Percentiles rank a stretch among this genome's conserved stretches.
phyloP scores from a whole-genome alignment of 2,329 filamentous ascomycete genomes.

The Fusarium nurragi region DNA sequence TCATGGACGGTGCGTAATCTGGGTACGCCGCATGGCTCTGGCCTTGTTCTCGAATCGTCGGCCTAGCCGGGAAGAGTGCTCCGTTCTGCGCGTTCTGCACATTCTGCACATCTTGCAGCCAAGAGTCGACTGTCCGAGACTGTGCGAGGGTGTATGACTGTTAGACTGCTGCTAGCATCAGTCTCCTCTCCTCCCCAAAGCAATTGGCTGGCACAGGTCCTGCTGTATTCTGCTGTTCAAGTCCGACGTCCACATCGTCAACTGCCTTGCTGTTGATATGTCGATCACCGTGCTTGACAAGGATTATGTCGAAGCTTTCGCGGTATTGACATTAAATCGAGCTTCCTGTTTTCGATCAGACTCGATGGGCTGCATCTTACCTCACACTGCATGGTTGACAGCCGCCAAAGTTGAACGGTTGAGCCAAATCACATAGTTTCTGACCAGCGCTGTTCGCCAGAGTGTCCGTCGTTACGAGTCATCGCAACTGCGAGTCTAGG shows the following conservation, averaged over 20 bases:
- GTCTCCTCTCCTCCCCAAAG: background rate
- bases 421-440: slow-evolving; percentile 9
- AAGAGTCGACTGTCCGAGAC: slow-evolving; percentile 1
- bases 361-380: slow-evolving; percentile 15
- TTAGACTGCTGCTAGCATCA: slow-evolving; percentile 1
- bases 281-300: slow-evolving; percentile 18
- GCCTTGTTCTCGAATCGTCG: slow-evolving; percentile 17
- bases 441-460: background rate
- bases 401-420: background rate
- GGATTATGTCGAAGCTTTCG: slow-evolving; percentile 15
- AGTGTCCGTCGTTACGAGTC: slow-evolving; percentile 12
- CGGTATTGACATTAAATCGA: background rate
- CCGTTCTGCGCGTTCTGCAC: slow-evolving; percentile 24
- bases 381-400: slow-evolving; percentile 6
- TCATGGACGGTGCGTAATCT: slow-evolving; percentile 12
- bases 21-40: slow-evolving; percentile 26
- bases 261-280: slow-evolving; percentile 26
- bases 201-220: slow-evolving; percentile 7
- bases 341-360: slow-evolving; percentile 3
- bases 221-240: background rate
- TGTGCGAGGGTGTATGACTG: background rate
- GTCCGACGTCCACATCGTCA: slow-evolving; percentile 11
- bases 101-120: slow-evolving; percentile 26
- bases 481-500: slow-evolving; percentile 4
- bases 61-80: slow-evolving; percentile 22